Conservation (phyloP, 176 grass and related monocot species). For the Triticum turgidum region DNA sequence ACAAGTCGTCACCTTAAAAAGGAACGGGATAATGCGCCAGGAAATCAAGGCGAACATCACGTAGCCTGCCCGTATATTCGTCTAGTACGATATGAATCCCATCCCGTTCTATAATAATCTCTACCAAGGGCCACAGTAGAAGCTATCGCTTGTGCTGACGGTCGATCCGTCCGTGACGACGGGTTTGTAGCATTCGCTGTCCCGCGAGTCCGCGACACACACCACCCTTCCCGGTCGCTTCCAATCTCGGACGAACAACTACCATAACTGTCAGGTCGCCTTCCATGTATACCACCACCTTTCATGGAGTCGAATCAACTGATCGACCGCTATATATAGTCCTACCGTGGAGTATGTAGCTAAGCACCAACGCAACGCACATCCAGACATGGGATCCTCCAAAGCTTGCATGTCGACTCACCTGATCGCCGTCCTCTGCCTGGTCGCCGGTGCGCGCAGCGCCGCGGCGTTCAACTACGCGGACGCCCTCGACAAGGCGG, state of each 20-base stretch:
- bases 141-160: neutral
- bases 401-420: neutral
- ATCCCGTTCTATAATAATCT: no score
- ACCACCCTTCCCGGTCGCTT: neutral
- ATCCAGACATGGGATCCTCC: conserved; percentile 1
- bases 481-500: conserved; percentile 55
- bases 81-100: no score
- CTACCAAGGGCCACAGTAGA: neutral
- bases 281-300: neutral
- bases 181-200: neutral
- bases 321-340: neutral
- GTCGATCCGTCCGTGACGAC: neutral
- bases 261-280: neutral
- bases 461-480: conserved; percentile 49
- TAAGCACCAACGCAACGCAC: no score
- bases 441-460: neutral
- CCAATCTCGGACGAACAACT: neutral
- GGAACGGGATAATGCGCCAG: no score
- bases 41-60: no score
- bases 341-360: no score
- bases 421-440: neutral
- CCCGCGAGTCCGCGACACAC: neutral
- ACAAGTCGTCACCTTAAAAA: no score
- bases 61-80: no score
- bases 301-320: neutral